phyloP scores from a whole-genome alignment of 306 rosid species.

The Acacia crassicarpa region DNA sequence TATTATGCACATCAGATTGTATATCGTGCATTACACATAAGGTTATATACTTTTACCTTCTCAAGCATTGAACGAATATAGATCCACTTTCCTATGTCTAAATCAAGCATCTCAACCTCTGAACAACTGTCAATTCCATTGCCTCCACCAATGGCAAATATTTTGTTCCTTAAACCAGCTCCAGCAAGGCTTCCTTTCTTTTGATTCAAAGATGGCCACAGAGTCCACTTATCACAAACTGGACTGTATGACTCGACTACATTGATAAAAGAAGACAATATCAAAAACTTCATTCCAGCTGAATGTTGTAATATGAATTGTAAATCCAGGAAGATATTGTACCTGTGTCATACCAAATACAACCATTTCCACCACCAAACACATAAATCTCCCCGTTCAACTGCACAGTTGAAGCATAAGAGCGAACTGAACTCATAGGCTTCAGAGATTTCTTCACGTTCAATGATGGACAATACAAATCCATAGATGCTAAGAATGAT shows the following conservation, averaged over 20 bases:
- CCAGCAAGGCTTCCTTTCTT: slow-evolving; percentile 72
- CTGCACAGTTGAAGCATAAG: slow-evolving; percentile 48
- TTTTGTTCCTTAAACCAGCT: slow-evolving; percentile 44
- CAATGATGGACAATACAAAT: slow-evolving; percentile 52
- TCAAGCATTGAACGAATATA: slow-evolving; percentile 50
- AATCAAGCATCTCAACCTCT: slow-evolving; percentile 66
- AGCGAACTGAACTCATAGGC: slow-evolving; percentile 46
- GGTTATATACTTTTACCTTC: slow-evolving; percentile 45
- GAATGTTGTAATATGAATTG: slow-evolving; percentile 13
- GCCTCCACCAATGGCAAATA: slow-evolving; percentile 57
- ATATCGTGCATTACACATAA: neutral
- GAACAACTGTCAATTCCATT: slow-evolving; percentile 46
- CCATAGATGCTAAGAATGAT: slow-evolving; percentile 55
- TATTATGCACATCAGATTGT: neutral
- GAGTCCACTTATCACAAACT: slow-evolving; percentile 56
- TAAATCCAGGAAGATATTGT: slow-evolving; percentile 19
- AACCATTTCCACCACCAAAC: slow-evolving; percentile 51
- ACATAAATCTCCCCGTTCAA: slow-evolving; percentile 54
- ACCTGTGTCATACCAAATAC: slow-evolving; percentile 55
- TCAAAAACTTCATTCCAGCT: slow-evolving; percentile 10
- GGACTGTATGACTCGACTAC: slow-evolving; percentile 77
- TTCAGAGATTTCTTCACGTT: slow-evolving; percentile 46
- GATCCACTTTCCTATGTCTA: slow-evolving; percentile 68
- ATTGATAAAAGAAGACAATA: slow-evolving; percentile 24
- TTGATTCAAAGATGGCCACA: slow-evolving; percentile 61